Base-by-base conservation (phyloP, 257 asterid genomes). In the Nicotiana tabacum region DNA sequence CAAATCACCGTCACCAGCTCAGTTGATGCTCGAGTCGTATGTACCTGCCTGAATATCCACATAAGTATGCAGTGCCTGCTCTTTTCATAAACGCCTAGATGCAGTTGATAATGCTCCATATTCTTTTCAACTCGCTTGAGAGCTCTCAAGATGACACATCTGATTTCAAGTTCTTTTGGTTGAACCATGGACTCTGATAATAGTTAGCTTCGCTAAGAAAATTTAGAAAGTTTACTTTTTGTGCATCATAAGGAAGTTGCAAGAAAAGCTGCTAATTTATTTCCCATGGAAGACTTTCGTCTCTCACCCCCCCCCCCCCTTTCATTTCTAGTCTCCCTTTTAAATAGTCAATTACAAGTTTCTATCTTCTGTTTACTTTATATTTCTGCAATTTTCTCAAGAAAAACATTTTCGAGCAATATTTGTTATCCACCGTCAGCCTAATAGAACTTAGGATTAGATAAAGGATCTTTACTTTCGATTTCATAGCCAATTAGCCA, bases 21-120 rank as follows among this genome's bases (percentile, higher is more conserved):
- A 91, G 80, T 87, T 96, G 83, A 90, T 94, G 93, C 97, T 96
- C 83, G 98, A 96, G 92, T 96, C 99, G 9, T 96, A 94, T 76
- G 91, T 96, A 48, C 98, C 98, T 1, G 98, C 98, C 46, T 94
- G 88, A 92, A 85, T 39, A 29, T 27, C 64, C 58, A 74, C 64
- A 2, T 0, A 7, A 74, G 27, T 29, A 74, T 51, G 53, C 15
- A 6, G 12, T 76, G 64, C 29, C 17, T 27, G 8, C 29, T 21
- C 61, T 27, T 72, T 37, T 39, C 17, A 29, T 51, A 27, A 8
- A 13, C 9, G 4, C 2, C 62, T 53, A 60, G 64, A 76, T 51
- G 80, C 80, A 51, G 64, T 76, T 13, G 64, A 51, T 76, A 51
- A 7, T 27, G 10, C 64, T 48, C 64, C 56, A 2, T 51, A 24